phyloP scores from a whole-genome alignment of 805 yeast genomes.

The Metschnikowia anglica region DNA sequence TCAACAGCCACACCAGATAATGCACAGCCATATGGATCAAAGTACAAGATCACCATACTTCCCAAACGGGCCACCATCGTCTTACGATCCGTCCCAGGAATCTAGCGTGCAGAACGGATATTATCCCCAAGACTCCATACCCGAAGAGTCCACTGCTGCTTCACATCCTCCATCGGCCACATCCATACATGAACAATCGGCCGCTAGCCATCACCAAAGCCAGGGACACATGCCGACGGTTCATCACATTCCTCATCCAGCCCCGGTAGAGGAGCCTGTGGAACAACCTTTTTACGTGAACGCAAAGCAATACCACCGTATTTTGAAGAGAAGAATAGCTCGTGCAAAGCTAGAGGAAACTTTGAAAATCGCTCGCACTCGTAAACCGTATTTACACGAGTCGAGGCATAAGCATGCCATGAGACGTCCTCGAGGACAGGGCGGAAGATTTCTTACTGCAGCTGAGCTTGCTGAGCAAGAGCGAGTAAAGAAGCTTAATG shows the following conservation, averaged over 20 bases:
- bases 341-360: constrained; percentile 90
- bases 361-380: constrained; percentile 80
- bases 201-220: constrained; percentile 10
- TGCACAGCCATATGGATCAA: constrained; percentile 17
- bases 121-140: constrained; percentile 13
- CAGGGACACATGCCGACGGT: constrained; percentile 10
- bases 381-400: constrained; percentile 93
- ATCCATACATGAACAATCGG: constrained; percentile 11
- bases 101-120: constrained; percentile 17
- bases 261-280: constrained; percentile 21
- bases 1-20: constrained; percentile 18
- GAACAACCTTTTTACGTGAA: constrained; percentile 97
- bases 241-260: constrained; percentile 13
- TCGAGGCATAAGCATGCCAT: constrained; percentile 98
- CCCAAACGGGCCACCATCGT: constrained; percentile 13
- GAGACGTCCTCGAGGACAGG: constrained; percentile 99
- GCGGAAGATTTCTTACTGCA: constrained; percentile 94
- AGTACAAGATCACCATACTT: constrained; percentile 26
- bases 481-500: constrained; percentile 38
- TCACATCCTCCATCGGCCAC: constrained; percentile 13
- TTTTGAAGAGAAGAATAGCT: constrained; percentile 88
- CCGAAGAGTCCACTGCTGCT: constrained; percentile 12
- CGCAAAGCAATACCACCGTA: constrained; percentile 96
- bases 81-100: constrained; percentile 16
- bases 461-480: constrained; percentile 57